Base-by-base conservation (phyloP, 2,329 filamentous ascomycete species). In the Gnomoniopsis sp. region DNA sequence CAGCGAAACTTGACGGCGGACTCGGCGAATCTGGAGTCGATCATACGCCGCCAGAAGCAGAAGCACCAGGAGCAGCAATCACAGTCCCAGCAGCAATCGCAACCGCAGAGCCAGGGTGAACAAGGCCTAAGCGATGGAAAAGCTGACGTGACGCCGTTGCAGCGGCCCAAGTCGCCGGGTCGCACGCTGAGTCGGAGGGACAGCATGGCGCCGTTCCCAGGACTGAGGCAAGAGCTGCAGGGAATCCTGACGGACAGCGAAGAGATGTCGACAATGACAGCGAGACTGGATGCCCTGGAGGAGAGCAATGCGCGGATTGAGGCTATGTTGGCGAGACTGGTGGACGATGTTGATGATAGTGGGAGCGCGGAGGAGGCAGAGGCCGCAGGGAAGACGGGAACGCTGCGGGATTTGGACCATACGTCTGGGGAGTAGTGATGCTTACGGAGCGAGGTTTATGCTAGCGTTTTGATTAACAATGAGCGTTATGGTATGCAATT, bases 161-260 rank as follows among this genome's bases (percentile, higher is more conserved):
- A 65, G 1, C 57, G 61, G 43, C 51, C 53, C 11, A 72, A 72
- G 52, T 54, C 59, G 33, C 49, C 59, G 6, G 49, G 41, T 10
- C 19, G 38, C 38, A 38, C 50, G 17, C 22, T 54, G 21, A 56
- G 49, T 46, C 55, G 82, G 38, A 74, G 83, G 49, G 83, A 86
- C 69, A 85, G 82, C 43, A 82, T 84, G 59, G 72, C 71, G 22
- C 73, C 75, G 61, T 84, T 83, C 59, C 82, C 80, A 0, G 77
- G 79, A 0, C 70, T 84, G 15, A 69, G 74, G 36, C 76, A 78
- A 52, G 82, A 84, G 68, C 68, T 85, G 61, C 75, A 77, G 26
- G 72, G 74, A 1, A 77, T 81, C 7, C 73, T 84, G 58, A 71
- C 74, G 33, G 79, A 81, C 30, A 71, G 74, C 14, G 73, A 77